Conservation (phyloP, 805 yeast genomes). For the Sungouiozyma ichnusensis region DNA sequence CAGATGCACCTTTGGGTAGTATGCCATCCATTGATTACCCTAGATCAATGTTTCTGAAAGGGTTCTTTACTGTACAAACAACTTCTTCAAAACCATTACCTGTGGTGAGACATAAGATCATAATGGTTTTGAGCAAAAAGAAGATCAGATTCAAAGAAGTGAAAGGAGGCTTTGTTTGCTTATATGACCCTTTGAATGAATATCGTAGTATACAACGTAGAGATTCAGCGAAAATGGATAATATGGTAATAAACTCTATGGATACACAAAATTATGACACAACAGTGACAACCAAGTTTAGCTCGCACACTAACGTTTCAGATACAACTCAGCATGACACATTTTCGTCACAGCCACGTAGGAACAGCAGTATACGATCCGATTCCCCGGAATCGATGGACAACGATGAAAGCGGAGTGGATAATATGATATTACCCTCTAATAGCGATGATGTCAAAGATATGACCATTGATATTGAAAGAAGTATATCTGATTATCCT, state of each 20-base stretch:
- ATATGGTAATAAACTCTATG: neutral
- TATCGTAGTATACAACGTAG: neutral
- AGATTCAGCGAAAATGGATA: neutral
- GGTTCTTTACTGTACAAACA: constrained; percentile 88
- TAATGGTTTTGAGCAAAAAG: constrained; percentile 58
- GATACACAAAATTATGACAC: neutral
- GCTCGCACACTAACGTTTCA: neutral
- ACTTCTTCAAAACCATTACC: constrained; percentile 89
- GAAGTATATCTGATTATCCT: constrained; percentile 9
- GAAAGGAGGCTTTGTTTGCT: constrained; percentile 89
- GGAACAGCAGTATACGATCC: neutral
- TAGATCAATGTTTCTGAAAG: constrained; percentile 78
- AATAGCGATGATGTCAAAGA: constrained; percentile 49
- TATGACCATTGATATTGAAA: constrained; percentile 33
- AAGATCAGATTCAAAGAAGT: constrained; percentile 80
- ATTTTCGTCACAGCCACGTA: neutral
- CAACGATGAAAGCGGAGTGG: constrained; percentile 8
- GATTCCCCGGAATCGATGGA: neutral
- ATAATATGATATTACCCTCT: constrained; percentile 34
- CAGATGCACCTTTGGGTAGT: constrained; percentile 53
- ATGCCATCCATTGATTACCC: constrained; percentile 95
- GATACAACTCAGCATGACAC: neutral
- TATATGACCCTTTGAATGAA: constrained; percentile 11
- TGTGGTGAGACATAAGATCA: constrained; percentile 73
- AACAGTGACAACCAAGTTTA: neutral